Percentiles rank a stretch among this genome's conserved stretches.
Conservation (phyloP, 2,329 filamentous ascomycete species). For the Tolypocladium guangdongense region DNA sequence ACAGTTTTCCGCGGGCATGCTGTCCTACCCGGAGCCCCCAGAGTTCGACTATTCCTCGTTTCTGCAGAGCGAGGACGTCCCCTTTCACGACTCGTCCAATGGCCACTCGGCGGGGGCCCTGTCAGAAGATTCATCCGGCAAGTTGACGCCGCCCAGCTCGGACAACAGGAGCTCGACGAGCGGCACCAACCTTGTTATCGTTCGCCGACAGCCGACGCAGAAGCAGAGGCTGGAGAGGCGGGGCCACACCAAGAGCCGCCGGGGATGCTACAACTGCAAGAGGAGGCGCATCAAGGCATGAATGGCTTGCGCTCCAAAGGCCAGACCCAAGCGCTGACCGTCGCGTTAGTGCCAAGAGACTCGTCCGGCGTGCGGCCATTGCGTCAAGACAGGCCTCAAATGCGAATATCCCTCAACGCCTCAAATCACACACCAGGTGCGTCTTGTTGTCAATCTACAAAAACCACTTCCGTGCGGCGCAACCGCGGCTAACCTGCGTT, state of each 20-base stretch:
- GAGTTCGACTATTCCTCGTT: slow-evolving; percentile 29
- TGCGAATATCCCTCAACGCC: slow-evolving; percentile 50
- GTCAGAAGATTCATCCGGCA: slow-evolving; percentile 19
- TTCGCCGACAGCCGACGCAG: slow-evolving; percentile 9
- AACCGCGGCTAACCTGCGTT: not conserved
- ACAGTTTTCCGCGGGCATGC: slow-evolving; percentile 13
- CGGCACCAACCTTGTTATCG: slow-evolving; percentile 6
- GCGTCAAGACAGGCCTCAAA: slow-evolving; percentile 47
- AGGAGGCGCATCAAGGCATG: slow-evolving; percentile 51
- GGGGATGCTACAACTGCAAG: slow-evolving; percentile 59
- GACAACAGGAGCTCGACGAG: slow-evolving; percentile 13
- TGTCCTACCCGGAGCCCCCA: slow-evolving; percentile 17
- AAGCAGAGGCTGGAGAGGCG: slow-evolving; percentile 40
- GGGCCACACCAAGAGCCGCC: slow-evolving; percentile 55
- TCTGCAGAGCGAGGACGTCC: slow-evolving; percentile 18
- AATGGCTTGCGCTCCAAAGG: not conserved
- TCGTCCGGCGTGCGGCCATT: slow-evolving; percentile 52
- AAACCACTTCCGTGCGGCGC: not conserved
- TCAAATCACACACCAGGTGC: slow-evolving; percentile 39
- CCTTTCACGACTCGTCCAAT: slow-evolving; percentile 9
- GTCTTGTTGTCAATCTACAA: not conserved
- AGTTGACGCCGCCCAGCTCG: slow-evolving; percentile 18
- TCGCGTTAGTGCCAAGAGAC: slow-evolving; percentile 49
- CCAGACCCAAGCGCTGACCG: not conserved
- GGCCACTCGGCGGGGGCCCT: slow-evolving; percentile 1